phyloP scores from a whole-genome alignment of 2,329 filamentous ascomycete species.

The Pochonia chlamydosporia region DNA sequence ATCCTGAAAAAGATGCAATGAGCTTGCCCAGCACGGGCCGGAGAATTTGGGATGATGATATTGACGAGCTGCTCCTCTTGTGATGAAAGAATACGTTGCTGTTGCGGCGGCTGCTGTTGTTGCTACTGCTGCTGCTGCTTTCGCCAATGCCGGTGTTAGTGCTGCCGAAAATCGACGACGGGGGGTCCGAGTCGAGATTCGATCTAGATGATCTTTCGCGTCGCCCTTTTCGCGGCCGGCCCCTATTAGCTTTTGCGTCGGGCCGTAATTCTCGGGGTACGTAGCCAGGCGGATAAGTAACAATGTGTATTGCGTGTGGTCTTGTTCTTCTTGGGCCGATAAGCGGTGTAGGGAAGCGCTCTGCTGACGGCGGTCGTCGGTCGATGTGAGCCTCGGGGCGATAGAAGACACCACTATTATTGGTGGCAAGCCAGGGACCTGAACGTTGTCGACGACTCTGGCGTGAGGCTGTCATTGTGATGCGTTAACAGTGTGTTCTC shows the following conservation, averaged over 20 bases:
- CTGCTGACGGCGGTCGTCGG: constrained; percentile 3
- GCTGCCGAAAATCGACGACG: not conserved
- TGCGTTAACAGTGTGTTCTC: constrained; percentile 4
- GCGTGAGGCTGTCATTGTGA: constrained; percentile 7
- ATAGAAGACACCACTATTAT: constrained; percentile 9
- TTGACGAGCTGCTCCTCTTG: not conserved
- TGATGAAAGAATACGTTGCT: not conserved
- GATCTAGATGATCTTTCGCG: constrained; percentile 2
- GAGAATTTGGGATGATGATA: constrained; percentile 6
- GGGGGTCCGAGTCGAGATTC: not conserved
- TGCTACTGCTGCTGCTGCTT: constrained; percentile 14
- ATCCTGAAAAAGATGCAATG: constrained; percentile 10
- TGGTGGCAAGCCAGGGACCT: constrained; percentile 6
- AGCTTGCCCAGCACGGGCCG: constrained; percentile 9
- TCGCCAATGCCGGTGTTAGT: constrained; percentile 1
- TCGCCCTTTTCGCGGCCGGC: not conserved
- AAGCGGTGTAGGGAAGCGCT: constrained; percentile 29
- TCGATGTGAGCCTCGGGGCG: constrained; percentile 6
- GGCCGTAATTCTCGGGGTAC: constrained; percentile 38
- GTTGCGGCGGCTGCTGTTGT: constrained; percentile 29
- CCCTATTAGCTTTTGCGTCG: constrained; percentile 5
- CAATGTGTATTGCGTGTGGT: constrained; percentile 36
- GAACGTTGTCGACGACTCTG: constrained; percentile 6
- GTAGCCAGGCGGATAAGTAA: constrained; percentile 36
- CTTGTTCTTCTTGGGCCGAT: constrained; percentile 33